Evolutionary conservation across 139 green algal genomes (phyloP), one percentile per base, ranked within the genome.

Genomic region (Chlamydomonas schloesseri): DNA sequence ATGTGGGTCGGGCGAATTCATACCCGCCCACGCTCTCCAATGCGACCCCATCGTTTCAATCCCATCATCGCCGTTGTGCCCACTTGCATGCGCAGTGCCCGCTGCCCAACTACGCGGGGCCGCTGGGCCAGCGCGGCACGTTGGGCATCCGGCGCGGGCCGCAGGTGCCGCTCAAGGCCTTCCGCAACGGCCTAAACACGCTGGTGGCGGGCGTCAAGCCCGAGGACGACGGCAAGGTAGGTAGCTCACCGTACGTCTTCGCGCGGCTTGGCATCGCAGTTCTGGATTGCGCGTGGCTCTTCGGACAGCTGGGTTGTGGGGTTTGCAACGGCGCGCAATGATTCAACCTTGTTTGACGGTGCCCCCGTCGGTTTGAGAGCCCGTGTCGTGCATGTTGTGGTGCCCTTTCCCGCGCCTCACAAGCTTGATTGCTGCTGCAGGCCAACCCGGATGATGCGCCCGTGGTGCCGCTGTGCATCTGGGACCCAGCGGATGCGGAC

Each of bases 81-180:
- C n/a, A n/a, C n/a, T n/a, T n/a, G n/a, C n/a, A n/a, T n/a, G n/a
- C 60, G 55, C 57, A 72, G 55, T 83, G 76, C 76, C 76, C 76
- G 24, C 10, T 69, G 17, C 72, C 47, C 47, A 79, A 79, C 47
- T 79, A 65, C 47, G 20, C 14, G 13, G 72, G 72, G 10, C 28
- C 18, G 28, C 72, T 79, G 72, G 72, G 72, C 46, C 4, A 34
- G 72, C 72, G 72, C 17, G 72, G 72, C 29, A 79, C 72, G 72
- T 47, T 79, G 46, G 72, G 72, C 29, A 14, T 28, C 28, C 4
- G 17, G 28, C 81, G 81, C 68, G 11, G n/a, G 53, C 34, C 69
- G 26, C 24, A 80, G 69, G 62, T 33, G 20, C 31, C 79, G 9
- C 65, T 79, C 34, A 34, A 64, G 69, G 21, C 71, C 13, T 55